Conservation (phyloP, 805 yeast genomes). For the Saturnispora sanitii region DNA sequence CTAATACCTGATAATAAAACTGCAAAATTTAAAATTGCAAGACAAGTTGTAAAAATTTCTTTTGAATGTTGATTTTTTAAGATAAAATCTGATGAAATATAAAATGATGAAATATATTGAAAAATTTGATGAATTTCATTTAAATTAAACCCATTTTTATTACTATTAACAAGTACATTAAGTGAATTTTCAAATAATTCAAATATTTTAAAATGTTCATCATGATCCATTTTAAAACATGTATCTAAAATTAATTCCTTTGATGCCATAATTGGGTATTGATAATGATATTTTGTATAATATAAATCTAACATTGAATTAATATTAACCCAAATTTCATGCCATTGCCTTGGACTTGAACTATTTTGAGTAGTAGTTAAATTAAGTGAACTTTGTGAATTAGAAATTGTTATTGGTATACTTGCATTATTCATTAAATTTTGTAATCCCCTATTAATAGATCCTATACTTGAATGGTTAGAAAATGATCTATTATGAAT, state of each 20-base stretch:
- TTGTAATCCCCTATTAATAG: conserved; percentile 5
- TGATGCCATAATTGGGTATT: conserved; percentile 38
- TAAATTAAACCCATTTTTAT: conserved; percentile 11
- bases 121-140: conserved; percentile 29
- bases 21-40: conserved; percentile 43
- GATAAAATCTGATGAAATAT: conserved; percentile 28
- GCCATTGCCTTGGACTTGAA: conserved; percentile 3
- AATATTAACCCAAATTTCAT: conserved; percentile 3
- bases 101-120: conserved; percentile 27
- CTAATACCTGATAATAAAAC: conserved; percentile 50
- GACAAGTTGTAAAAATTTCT: conserved; percentile 29
- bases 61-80: conserved; percentile 21
- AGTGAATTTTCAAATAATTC: conserved; percentile 29
- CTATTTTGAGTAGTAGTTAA: neutral
- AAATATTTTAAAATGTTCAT: conserved; percentile 33
- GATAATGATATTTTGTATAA: conserved; percentile 34
- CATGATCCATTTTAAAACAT: conserved; percentile 22
- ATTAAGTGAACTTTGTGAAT: neutral
- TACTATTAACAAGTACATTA: conserved; percentile 29
- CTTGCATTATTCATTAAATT: neutral
- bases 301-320: conserved; percentile 24
- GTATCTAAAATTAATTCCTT: conserved; percentile 20
- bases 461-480: neutral
- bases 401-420: neutral
- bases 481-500: conserved; percentile 1